Evolutionary conservation across 306 rosid species (phyloP).

Genomic region (Vicia villosa): DNA sequence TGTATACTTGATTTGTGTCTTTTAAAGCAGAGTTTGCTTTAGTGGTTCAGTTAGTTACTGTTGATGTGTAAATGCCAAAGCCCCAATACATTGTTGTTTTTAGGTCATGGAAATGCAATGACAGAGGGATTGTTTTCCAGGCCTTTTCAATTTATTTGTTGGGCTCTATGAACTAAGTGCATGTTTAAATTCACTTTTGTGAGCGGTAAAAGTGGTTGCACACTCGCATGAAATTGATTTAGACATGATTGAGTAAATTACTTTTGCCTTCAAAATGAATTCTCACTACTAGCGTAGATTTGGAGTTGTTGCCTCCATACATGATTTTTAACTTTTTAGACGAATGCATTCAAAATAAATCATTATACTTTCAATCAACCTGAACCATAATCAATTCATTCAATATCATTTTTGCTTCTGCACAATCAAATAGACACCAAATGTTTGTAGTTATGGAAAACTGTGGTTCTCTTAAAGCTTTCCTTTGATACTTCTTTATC

Average conservation of each 20-base stretch:
- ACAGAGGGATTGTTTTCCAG: neutral
- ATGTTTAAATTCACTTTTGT: neutral
- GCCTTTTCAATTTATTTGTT: neutral
- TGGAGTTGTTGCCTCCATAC: neutral
- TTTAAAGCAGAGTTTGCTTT: slow-evolving; percentile 25
- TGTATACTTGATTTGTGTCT: slow-evolving; percentile 32
- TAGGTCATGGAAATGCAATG: slow-evolving; percentile 17
- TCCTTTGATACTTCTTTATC: slow-evolving; percentile 3
- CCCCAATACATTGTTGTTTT: slow-evolving; percentile 19
- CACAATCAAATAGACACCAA: neutral
- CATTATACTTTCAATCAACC: neutral
- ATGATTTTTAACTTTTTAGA: slow-evolving; percentile 1
- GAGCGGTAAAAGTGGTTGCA: neutral
- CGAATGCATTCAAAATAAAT: neutral
- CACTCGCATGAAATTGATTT: neutral
- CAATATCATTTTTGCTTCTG: neutral
- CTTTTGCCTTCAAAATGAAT: neutral
- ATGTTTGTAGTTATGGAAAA: slow-evolving; percentile 18
- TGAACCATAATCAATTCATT: neutral
- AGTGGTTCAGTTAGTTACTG: slow-evolving; percentile 3
- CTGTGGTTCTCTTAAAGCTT: slow-evolving; percentile 2
- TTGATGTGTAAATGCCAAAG: slow-evolving; percentile 21
- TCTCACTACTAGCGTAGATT: neutral
- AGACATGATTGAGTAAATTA: neutral
- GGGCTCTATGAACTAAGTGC: slow-evolving; percentile 2